These are phyloP conservation scores for Lycium barbarum DNA, from an alignment of 257 asterid genomes.

Conservation along the genomic window DNA sequence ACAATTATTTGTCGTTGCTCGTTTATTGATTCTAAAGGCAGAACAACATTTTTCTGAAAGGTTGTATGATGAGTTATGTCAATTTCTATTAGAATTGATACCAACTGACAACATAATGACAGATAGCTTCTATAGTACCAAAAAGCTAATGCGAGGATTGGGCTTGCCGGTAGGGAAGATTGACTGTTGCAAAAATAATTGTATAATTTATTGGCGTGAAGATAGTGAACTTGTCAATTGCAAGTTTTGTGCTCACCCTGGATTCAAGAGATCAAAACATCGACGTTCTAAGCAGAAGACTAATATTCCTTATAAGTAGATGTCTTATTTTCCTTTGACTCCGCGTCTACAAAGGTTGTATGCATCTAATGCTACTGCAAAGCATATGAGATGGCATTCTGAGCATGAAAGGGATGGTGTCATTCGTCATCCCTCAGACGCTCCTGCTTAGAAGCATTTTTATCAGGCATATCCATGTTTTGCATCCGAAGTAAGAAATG, in stretches of 20 bases:
- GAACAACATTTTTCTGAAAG: too few species aligned
- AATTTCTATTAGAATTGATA: too few species aligned
- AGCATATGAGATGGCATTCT: not conserved
- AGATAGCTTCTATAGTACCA: too few species aligned
- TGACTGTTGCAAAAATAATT: not conserved
- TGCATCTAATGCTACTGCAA: not conserved
- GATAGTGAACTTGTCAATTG: not conserved
- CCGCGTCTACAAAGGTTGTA: not conserved
- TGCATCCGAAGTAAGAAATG: not conserved
- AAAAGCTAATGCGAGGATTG: too few species aligned
- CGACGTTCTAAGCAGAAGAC: not conserved
- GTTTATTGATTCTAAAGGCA: too few species aligned
- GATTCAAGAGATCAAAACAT: not conserved
- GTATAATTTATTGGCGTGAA: not conserved
- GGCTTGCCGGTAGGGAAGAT: not conserved
- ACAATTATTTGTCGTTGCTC: too few species aligned
- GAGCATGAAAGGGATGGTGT: not conserved
- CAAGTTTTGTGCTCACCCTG: not conserved
- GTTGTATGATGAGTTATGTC: too few species aligned
- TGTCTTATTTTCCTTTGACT: slow-evolving; percentile 7
- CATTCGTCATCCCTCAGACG: not conserved
- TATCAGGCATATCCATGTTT: not conserved
- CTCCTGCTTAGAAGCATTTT: slow-evolving; percentile 26
- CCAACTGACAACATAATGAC: too few species aligned
- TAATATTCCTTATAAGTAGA: not conserved